A percentile compares a stretch with the other conserved stretches of the same genome.
These are phyloP conservation scores for Pythium rishiriense DNA, from an alignment of 352 stramenopile genomes.

Conservation along the genomic window DNA sequence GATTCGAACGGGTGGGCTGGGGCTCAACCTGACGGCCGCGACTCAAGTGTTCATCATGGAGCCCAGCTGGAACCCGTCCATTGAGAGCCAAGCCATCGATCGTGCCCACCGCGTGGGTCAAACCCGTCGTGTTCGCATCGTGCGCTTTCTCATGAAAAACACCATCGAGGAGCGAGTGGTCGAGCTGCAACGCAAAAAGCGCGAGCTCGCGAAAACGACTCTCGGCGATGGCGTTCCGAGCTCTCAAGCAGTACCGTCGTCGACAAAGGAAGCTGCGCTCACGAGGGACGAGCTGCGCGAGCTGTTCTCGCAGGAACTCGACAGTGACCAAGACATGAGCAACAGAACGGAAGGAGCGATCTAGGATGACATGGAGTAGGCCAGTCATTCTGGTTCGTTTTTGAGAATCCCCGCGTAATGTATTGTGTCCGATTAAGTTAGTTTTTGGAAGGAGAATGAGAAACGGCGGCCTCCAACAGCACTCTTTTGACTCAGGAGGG, in stretches of 20 bases:
- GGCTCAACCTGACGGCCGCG: conserved; percentile 92
- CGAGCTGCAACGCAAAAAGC: conserved; percentile 87
- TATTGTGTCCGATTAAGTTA: conserved; percentile 26
- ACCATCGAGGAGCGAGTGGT: conserved; percentile 92
- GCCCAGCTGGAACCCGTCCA: conserved; percentile 89
- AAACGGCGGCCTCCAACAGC: background rate
- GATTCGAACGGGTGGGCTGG: conserved; percentile 84
- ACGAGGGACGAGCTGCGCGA: conserved; percentile 45
- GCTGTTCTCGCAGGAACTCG: conserved; percentile 46
- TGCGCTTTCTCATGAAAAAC: conserved; percentile 84
- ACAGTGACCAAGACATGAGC: background rate
- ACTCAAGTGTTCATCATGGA: conserved; percentile 94
- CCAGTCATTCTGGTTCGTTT: no score
- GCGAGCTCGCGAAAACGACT: conserved; percentile 68
- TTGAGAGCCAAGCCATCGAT: conserved; percentile 91
- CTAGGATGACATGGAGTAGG: conserved; percentile 30
- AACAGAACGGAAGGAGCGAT: conserved; percentile 19
- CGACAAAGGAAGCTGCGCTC: conserved; percentile 35
- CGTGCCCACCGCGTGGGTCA: conserved; percentile 89
- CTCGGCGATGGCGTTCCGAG: conserved; percentile 45
- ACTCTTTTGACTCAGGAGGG: background rate
- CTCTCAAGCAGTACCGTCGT: conserved; percentile 19
- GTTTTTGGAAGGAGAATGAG: conserved; percentile 2
- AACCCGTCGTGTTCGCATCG: conserved; percentile 63
- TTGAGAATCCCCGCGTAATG: no score